Conservation (phyloP, 2,329 filamentous ascomycete species). For the Xylariaceae sp. region DNA sequence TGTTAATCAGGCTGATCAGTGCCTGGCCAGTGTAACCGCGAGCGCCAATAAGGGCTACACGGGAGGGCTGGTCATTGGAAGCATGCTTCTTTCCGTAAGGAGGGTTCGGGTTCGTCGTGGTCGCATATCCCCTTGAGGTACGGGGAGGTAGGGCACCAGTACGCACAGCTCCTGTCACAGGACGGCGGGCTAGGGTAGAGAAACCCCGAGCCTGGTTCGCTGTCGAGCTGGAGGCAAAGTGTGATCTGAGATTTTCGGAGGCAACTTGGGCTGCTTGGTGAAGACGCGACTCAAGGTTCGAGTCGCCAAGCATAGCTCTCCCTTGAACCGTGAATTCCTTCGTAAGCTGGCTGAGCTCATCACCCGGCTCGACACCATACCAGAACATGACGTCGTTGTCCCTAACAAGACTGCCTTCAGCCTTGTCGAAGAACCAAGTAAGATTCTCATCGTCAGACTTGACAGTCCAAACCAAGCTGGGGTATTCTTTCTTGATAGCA, state of each 20-base stretch:
- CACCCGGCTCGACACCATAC: constrained; percentile 80
- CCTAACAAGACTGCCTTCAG: constrained; percentile 82
- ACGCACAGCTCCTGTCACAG: constrained; percentile 26
- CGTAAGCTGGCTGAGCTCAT: constrained; percentile 79
- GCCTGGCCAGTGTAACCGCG: constrained; percentile 86
- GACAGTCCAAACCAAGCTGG: constrained; percentile 92
- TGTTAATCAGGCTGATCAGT: constrained; percentile 79
- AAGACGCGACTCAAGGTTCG: constrained; percentile 82
- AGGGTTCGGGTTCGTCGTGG: constrained; percentile 13
- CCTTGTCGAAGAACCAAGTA: constrained; percentile 97
- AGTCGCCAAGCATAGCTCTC: constrained; percentile 81
- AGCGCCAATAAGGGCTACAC: constrained; percentile 11
- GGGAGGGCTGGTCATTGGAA: constrained; percentile 8
- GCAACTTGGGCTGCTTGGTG: constrained; percentile 72
- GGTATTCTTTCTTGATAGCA: constrained; percentile 88
- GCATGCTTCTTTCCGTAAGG: constrained; percentile 14
- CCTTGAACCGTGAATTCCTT: constrained; percentile 80
- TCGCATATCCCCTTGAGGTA: constrained; percentile 31
- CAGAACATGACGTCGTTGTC: constrained; percentile 92
- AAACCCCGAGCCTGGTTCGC: constrained; percentile 60
- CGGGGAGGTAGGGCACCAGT: constrained; percentile 24
- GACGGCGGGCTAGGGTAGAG: constrained; percentile 54
- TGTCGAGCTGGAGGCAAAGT: constrained; percentile 40
- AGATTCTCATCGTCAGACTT: constrained; percentile 94
- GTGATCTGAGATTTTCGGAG: constrained; percentile 45